Evolutionary conservation across 257 asterid species (phyloP), one percentile per base, ranked within the genome.

Genomic region (Linaria vulgaris): DNA sequence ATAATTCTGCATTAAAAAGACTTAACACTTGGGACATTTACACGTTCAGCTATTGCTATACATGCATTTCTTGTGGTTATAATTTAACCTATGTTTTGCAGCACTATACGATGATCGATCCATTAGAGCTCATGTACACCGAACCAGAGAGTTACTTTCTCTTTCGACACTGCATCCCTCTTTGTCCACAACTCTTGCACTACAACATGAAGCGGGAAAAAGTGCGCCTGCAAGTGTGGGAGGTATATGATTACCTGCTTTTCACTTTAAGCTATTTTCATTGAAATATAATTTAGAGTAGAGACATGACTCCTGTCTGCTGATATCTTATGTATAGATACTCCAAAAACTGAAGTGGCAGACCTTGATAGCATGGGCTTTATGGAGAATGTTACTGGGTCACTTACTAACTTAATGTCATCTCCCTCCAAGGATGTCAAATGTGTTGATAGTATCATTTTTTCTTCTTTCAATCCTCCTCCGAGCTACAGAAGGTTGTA

Each of bases 71-170:
- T 43, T 31, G 30, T 38, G 59, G 23, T 66, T 73, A 49, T 76
- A 59, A 75, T 56, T 73, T 68, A 23, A 52, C 49, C 62, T 63
- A 60, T 67, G 46, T 45, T 62, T 69, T 87, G 84, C 90, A 90
- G 99, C 97, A 51, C 63, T 77, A 63, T 90, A 94, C 72, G 99
- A 94, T 85, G 99, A 94, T 75, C 84, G 97, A 72, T 87, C 99
- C 66, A 83, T 94, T 68, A 84, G 97, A 74, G 95, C 95, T 69
- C 96, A 94, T 75, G 83, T 94, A 74, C 86, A 81, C 67, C 95
- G 95, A 43, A 85, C 95, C 22, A 81, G 96, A 70, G 96, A 90
- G 76, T 79, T 90, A 72, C 82, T 90, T 76, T 90, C 97, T 63
- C 94, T 82, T 66, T 76, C 90, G 59, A 73, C 96, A 7, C 59